Evolutionary conservation across 2,329 filamentous ascomycete genomes (phyloP), one percentile per base, ranked within the genome.

Genomic region (Paraphoma chrysanthemicola): DNA sequence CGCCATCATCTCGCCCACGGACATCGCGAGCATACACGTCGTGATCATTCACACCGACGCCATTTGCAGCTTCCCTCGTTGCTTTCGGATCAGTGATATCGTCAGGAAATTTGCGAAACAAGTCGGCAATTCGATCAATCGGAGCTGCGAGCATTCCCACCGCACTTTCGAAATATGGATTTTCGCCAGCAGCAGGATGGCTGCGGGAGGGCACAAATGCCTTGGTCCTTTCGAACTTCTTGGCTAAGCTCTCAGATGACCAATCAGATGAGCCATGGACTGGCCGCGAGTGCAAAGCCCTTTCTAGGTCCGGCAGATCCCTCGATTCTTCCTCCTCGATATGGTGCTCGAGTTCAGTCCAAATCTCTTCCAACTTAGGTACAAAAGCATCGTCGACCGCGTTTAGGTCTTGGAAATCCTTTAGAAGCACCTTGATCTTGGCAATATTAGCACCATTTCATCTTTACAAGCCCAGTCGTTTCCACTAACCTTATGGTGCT

Each of bases 141-240:
- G 86, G 86, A 12, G 85, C 84, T 0, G 82, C 74, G 69, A 88
- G 58, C 18, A 88, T 62, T 0, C 82, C 84, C 54, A 79, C 80
- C 0, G 79, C 82, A 0, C 81, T 85, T 77, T 88, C 85, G 56
- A 86, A 87, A 0, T 82, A 83, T 2, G 84, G 83, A 36, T 80
- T 79, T 57, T 84, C 79, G 0, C 81, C 81, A 2, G 68, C 73
- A 23, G 51, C 63, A 3, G 74, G 72, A 55, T 76, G 73, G 38
- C 59, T 67, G 18, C 71, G 56, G 1, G 68, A 70, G 3, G 70
- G 73, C 10, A 72, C 61, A 44, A 76, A 73, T 18, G 53, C 59
- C 58, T 75, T 77, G 14, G 71, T 73, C 23, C 68, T 52, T 12
- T 51, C 63, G 51, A 77, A 77, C 18, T 53, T 67, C 39, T 64